These are phyloP conservation scores for Xylariaceae sp. DNA, from an alignment of 2,329 filamentous ascomycete species.

Conservation along the genomic window DNA sequence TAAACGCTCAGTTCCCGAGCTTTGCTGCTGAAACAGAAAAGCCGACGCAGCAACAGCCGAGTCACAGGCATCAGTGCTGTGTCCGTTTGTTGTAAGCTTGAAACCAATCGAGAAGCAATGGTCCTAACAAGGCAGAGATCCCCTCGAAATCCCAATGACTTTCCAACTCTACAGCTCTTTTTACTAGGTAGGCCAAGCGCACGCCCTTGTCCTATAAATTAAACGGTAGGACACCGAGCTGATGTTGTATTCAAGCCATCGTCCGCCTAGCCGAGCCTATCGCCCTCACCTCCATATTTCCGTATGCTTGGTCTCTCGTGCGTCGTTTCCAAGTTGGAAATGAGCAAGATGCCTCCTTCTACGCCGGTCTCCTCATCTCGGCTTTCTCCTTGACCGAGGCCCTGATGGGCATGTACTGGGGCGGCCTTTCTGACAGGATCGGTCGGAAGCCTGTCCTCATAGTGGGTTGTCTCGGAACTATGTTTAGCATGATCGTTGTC, in stretches of 20 bases:
- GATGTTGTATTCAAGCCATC: conserved; percentile 66
- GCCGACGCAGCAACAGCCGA: conserved; percentile 17
- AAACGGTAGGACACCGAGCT: conserved; percentile 9
- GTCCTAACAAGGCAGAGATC: conserved; percentile 57
- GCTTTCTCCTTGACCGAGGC: conserved; percentile 85
- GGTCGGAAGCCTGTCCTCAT: conserved; percentile 87
- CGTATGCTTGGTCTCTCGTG: conserved; percentile 86
- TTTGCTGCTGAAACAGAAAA: neutral
- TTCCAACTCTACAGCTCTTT: conserved; percentile 83
- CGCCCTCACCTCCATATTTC: conserved; percentile 90
- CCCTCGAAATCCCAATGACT: conserved; percentile 71
- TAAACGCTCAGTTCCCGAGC: neutral
- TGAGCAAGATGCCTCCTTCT: conserved; percentile 80
- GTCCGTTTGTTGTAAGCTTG: conserved; percentile 53
- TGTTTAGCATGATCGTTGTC: conserved; percentile 82
- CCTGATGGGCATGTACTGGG: conserved; percentile 88
- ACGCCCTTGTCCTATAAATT: neutral
- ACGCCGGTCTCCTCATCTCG: conserved; percentile 86
- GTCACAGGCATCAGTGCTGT: conserved; percentile 42
- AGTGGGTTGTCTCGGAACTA: conserved; percentile 80
- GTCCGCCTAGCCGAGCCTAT: conserved; percentile 93
- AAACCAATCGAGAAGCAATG: conserved; percentile 54
- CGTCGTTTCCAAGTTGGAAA: conserved; percentile 76
- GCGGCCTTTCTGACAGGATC: conserved; percentile 78
- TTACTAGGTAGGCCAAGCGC: conserved; percentile 71